Conservation (phyloP, 768 basidiomycete species). For the Boletales sp. region DNA sequence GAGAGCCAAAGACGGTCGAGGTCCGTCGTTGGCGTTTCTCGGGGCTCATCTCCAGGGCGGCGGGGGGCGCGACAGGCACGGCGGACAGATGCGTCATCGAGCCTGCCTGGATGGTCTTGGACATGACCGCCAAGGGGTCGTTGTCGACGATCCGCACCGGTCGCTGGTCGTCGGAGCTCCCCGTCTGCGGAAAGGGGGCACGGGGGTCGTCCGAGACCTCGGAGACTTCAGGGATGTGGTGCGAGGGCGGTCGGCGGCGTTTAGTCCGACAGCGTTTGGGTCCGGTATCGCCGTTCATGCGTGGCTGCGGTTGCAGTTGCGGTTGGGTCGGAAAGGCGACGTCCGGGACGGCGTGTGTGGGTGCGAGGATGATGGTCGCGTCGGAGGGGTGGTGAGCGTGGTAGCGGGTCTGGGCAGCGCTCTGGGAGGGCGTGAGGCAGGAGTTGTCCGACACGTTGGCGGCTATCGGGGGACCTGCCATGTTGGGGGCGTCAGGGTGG, state of each 20-base stretch:
- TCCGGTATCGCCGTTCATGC: not conserved
- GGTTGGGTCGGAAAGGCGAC: constrained; percentile 20
- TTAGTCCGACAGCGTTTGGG: constrained; percentile 3
- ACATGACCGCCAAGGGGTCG: too few relatives aligned
- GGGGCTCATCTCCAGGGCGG: constrained; percentile 12
- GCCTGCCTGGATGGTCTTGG: too few relatives aligned
- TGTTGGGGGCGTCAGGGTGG: not conserved
- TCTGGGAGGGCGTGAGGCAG: constrained; percentile 75
- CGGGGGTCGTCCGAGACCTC: constrained; percentile 7
- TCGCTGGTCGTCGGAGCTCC: too few relatives aligned
- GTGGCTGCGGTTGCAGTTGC: constrained; percentile 2
- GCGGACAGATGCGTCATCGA: not conserved
- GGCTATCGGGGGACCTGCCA: constrained; percentile 1
- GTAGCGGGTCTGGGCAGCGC: constrained; percentile 54
- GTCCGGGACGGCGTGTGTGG: constrained; percentile 28
- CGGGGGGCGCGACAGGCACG: not conserved
- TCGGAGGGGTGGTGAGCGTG: not conserved
- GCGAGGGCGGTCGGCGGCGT: constrained; percentile 22
- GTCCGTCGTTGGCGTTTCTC: constrained; percentile 20
- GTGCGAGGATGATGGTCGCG: constrained; percentile 20
- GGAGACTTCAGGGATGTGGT: constrained; percentile 21
- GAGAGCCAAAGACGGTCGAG: constrained; percentile 24
- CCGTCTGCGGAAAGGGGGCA: not conserved
- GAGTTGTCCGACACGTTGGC: constrained; percentile 48
- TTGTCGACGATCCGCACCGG: too few relatives aligned